These are phyloP conservation scores for Fomitopsis palustris DNA, from an alignment of 1,284 basidiomycete genomes.

Conservation along the genomic window DNA sequence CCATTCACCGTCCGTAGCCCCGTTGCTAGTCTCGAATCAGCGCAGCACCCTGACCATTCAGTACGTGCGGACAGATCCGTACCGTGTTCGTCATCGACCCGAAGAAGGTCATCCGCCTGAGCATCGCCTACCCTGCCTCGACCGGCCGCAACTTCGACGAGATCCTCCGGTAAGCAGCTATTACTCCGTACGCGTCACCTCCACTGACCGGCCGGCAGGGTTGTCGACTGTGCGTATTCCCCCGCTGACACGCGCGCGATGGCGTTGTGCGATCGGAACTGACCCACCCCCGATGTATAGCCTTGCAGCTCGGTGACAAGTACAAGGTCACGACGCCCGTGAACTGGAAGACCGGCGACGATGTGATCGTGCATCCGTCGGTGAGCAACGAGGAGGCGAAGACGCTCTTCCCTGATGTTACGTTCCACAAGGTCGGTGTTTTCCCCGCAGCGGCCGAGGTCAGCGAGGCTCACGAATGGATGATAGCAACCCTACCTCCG, in stretches of 20 bases:
- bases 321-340: conserved; percentile 83
- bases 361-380: conserved; percentile 93
- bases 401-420: conserved; percentile 77
- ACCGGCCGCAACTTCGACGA: conserved; percentile 87
- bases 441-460: background rate
- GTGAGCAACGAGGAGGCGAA: conserved; percentile 89
- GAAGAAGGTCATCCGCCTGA: conserved; percentile 88
- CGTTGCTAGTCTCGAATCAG: background rate
- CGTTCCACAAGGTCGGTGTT: conserved; percentile 55
- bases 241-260: background rate
- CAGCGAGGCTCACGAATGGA: background rate
- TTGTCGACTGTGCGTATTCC: conserved; percentile 57
- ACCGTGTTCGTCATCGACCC: conserved; percentile 95
- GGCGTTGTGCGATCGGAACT: background rate
- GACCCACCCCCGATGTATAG: conserved; percentile 26
- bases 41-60: background rate
- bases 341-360: conserved; percentile 93
- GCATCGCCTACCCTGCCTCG: conserved; percentile 86
- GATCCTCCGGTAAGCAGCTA: conserved; percentile 64
- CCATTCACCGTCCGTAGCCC: conserved; percentile 66
- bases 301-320: conserved; percentile 93
- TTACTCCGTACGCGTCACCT: background rate
- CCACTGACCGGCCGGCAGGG: conserved; percentile 30
- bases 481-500: conserved; percentile 65
- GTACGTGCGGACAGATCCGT: conserved; percentile 62